phyloP scores from a whole-genome alignment of 2,329 filamentous ascomycete species.

The Diaporthe citrichinensis region DNA sequence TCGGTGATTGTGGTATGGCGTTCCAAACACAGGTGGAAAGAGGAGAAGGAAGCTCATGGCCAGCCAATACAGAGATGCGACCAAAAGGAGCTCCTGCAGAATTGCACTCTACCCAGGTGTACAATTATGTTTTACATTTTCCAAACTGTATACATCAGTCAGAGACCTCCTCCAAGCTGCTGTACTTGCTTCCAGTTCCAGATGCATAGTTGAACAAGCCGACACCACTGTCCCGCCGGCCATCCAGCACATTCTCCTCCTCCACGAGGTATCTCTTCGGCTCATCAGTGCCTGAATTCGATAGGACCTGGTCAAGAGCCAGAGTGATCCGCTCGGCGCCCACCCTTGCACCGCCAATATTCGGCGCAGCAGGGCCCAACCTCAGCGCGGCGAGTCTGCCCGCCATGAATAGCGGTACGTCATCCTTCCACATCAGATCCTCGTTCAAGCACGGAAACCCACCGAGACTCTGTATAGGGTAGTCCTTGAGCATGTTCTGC shows the following conservation, averaged over 20 bases:
- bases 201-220: constrained; percentile 37
- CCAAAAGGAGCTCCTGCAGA: neutral
- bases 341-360: constrained; percentile 79
- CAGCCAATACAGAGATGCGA: neutral
- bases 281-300: neutral
- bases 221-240: constrained; percentile 8
- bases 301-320: constrained; percentile 73
- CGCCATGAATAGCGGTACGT: constrained; percentile 80
- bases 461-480: constrained; percentile 73
- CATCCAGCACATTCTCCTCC: constrained; percentile 39
- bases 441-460: constrained; percentile 82
- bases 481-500: constrained; percentile 67
- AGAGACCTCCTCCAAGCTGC: constrained; percentile 27
- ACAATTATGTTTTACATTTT: neutral
- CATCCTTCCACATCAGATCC: constrained; percentile 81
- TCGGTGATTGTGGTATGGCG: neutral
- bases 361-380: constrained; percentile 80
- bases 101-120: neutral
- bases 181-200: constrained; percentile 38
- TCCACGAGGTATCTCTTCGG: constrained; percentile 46
- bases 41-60: neutral
- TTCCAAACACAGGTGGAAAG: neutral
- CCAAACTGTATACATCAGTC: neutral
- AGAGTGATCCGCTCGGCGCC: constrained; percentile 82
- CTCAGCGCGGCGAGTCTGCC: constrained; percentile 77